These are phyloP conservation scores for Mucor saturninus DNA, from an alignment of 371 early-diverging fungal genomes.

Conservation along the genomic window DNA sequence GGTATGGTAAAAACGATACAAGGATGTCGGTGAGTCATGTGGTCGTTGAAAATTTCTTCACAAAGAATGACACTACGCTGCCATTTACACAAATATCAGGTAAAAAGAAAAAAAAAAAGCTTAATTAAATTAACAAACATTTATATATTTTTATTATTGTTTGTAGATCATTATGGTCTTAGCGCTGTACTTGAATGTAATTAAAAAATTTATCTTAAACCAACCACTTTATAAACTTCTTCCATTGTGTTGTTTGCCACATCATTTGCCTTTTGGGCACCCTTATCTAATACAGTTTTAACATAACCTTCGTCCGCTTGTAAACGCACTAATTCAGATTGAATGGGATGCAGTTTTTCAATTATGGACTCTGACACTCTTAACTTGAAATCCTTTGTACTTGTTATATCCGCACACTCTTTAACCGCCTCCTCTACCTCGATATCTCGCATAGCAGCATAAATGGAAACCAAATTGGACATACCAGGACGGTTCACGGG, in stretches of 20 bases:
- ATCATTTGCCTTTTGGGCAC: conserved; percentile 62
- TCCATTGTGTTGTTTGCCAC: conserved; percentile 61
- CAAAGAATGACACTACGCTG: conserved; percentile 27
- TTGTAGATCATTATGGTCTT: conserved; percentile 39
- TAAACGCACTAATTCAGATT: conserved; percentile 61
- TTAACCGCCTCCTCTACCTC: conserved; percentile 49
- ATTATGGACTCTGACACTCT: conserved; percentile 72
- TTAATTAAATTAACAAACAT: background rate
- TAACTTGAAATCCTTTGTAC: conserved; percentile 74
- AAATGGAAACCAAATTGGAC: conserved; percentile 80
- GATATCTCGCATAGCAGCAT: conserved; percentile 61
- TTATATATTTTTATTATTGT: background rate
- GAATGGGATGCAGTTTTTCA: conserved; percentile 67
- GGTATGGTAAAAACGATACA: conserved; percentile 22
- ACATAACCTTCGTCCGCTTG: conserved; percentile 68
- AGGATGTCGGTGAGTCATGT: conserved; percentile 24
- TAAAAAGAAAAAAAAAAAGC: conserved; percentile 13
- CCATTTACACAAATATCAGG: conserved; percentile 59
- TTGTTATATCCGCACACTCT: conserved; percentile 47
- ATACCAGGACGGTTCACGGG: conserved; percentile 81
- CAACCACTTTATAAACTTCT: conserved; percentile 62
- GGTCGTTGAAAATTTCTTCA: conserved; percentile 39
- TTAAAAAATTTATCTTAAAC: conserved; percentile 45
- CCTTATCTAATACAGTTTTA: conserved; percentile 61
- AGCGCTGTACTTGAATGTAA: conserved; percentile 17